These are phyloP conservation scores for Mortierella hygrophila DNA, from an alignment of 192 early-diverging fungal genomes.

Conservation along the genomic window DNA sequence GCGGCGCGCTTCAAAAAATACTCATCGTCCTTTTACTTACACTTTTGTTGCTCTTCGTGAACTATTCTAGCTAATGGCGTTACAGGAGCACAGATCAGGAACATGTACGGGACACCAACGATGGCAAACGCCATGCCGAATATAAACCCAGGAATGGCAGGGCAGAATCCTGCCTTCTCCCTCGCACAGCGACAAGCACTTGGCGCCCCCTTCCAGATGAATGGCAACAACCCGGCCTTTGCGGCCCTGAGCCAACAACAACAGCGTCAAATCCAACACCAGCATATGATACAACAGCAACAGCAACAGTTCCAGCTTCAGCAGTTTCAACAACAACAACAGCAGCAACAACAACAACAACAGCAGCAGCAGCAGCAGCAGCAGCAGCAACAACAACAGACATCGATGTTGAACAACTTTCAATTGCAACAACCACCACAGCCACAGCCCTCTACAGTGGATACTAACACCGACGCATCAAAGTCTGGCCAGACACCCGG, in stretches of 20 bases:
- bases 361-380: slow-evolving; percentile 41
- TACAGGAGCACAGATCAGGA: slow-evolving; percentile 52
- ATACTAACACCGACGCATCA: slow-evolving; percentile 8
- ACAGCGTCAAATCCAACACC: slow-evolving; percentile 22
- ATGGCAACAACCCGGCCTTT: slow-evolving; percentile 35
- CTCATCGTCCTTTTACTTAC: not conserved
- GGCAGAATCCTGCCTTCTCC: slow-evolving; percentile 23
- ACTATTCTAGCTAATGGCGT: slow-evolving; percentile 39
- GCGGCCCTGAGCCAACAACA: slow-evolving; percentile 39
- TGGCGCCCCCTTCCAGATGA: slow-evolving; percentile 36
- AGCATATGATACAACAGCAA: slow-evolving; percentile 37
- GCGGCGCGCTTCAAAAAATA: slow-evolving; percentile 4
- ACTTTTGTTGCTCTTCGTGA: not conserved
- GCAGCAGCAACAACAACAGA: slow-evolving; percentile 34
- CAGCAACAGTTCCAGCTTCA: slow-evolving; percentile 21
- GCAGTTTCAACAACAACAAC: slow-evolving; percentile 25
- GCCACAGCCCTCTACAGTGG: slow-evolving; percentile 15
- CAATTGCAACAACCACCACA: slow-evolving; percentile 40
- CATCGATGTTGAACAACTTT: slow-evolving; percentile 40
- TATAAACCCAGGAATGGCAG: slow-evolving; percentile 34
- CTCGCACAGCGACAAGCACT: slow-evolving; percentile 47
- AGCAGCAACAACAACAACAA: slow-evolving; percentile 34
- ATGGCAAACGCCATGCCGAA: slow-evolving; percentile 52
- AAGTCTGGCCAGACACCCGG: slow-evolving; percentile 9
- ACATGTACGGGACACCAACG: slow-evolving; percentile 53